These are phyloP conservation scores for Coemansia sp. DNA, from an alignment of 192 early-diverging fungal species.

Conservation along the genomic window DNA sequence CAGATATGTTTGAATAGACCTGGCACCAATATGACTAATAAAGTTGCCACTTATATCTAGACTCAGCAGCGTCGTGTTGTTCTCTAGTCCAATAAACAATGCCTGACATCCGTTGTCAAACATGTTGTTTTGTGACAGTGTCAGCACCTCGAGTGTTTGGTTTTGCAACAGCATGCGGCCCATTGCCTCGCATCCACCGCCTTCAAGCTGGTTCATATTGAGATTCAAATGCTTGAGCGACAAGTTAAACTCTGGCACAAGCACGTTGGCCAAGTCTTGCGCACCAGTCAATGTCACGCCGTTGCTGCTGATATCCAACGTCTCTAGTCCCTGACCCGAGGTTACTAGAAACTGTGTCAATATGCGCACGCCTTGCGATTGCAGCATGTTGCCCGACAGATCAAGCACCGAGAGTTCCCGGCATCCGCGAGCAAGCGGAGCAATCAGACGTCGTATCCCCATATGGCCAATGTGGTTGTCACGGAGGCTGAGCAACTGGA, in stretches of 20 bases:
- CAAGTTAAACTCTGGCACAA: background rate
- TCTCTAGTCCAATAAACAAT: constrained; percentile 14
- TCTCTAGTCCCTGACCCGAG: constrained; percentile 8
- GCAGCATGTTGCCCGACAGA: constrained; percentile 31
- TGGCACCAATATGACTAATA: constrained; percentile 25
- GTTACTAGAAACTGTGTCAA: constrained; percentile 15
- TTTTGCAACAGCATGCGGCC: constrained; percentile 16
- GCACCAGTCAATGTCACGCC: constrained; percentile 21
- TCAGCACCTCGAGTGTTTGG: constrained; percentile 12
- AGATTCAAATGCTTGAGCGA: constrained; percentile 17
- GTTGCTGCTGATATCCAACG: constrained; percentile 33
- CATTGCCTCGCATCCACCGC: constrained; percentile 16
- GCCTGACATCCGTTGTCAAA: constrained; percentile 30
- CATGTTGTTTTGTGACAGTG: constrained; percentile 30
- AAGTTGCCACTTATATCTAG: constrained; percentile 33
- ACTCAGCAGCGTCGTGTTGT: constrained; percentile 16
- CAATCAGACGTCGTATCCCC: constrained; percentile 6
- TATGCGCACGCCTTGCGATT: constrained; percentile 11
- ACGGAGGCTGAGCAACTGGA: constrained; percentile 24
- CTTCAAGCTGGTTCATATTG: constrained; percentile 37
- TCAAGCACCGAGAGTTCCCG: constrained; percentile 15
- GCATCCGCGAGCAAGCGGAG: constrained; percentile 15
- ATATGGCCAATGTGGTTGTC: constrained; percentile 23
- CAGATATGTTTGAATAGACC: constrained; percentile 16
- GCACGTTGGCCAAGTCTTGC: constrained; percentile 4